Conservation (phyloP, 257 asterid genomes). For the Parsonsia alboflavescens region DNA sequence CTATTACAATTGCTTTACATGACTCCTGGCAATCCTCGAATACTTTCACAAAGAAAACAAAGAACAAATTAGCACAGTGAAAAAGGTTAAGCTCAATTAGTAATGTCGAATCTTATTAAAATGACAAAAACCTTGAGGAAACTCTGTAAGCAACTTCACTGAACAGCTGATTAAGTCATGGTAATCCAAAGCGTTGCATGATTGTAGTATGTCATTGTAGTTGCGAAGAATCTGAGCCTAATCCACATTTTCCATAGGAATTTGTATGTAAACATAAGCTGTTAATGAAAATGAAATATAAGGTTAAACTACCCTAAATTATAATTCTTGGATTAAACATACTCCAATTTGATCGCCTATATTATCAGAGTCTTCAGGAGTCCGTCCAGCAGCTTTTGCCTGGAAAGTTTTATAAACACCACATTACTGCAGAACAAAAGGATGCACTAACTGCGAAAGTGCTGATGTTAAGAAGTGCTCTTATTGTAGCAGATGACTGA, state of each 20-base stretch:
- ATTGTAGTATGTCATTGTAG: slow-evolving; percentile 64
- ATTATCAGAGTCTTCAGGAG: slow-evolving; percentile 58
- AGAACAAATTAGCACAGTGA: slow-evolving; percentile 20
- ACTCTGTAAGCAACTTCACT: slow-evolving; percentile 70
- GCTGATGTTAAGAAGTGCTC: neutral
- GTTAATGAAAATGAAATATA: neutral
- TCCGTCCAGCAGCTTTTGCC: slow-evolving; percentile 93
- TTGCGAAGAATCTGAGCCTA: slow-evolving; percentile 82
- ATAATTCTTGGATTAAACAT: slow-evolving; percentile 30
- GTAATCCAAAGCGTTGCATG: slow-evolving; percentile 95
- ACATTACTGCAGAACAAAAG: neutral
- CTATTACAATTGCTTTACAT: slow-evolving; percentile 83
- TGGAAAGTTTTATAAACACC: slow-evolving; percentile 22
- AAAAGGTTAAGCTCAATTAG: slow-evolving; percentile 9
- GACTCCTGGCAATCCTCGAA: slow-evolving; percentile 65
- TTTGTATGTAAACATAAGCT: slow-evolving; percentile 17
- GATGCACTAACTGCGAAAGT: neutral
- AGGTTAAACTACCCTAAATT: neutral
- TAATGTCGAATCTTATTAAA: slow-evolving; percentile 11
- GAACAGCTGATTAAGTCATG: slow-evolving; percentile 87
- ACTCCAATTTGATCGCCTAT: slow-evolving; percentile 74
- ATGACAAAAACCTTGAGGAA: slow-evolving; percentile 74
- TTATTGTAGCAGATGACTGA: neutral
- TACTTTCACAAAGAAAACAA: slow-evolving; percentile 38
- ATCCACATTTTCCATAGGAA: slow-evolving; percentile 26